Evolutionary conservation across 495 filamentous ascomycete genomes (phyloP), one percentile per base, ranked within the genome.

Genomic region (Barbatosphaeria neglecta): DNA sequence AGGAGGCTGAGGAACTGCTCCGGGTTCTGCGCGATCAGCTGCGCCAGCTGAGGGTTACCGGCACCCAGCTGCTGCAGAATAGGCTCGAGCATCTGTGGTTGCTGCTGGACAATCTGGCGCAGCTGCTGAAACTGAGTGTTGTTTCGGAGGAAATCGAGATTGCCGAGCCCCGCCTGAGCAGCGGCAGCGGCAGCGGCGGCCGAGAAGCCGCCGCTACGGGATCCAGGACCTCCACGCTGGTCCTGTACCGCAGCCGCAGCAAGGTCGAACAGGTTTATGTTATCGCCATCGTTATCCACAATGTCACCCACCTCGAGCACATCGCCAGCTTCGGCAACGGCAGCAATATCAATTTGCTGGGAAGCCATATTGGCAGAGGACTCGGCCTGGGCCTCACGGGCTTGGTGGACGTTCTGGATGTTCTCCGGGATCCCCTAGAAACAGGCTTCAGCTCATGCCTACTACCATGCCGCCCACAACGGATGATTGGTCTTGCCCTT

Each of bases 51-150:
- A 10, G 92, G 92, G 62, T 97, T 98, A 19, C 92, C 88, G 8
- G 86, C 84, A n/a, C 86, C 87, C 33, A 98, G 87, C 64, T 95
- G 89, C 60, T 95, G 90, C 22, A 98, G 70, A 55, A 98, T 96
- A 1, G 90, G 89, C 72, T 97, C 92, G 6, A 98, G 82, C 92
- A 98, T 98, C 56, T 87, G 84, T 9, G 92, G 92, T 54, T 96
- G 87, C 59, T 95, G 88, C 60, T 98, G 92, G 16, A 98, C 92
- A 10, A 98, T 83, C 65, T 95, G 88, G 25, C 92, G 84, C 27
- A 98, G 79, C 63, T 98, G 92, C 64, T 97, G 92, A 68, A 98
- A 98, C 65, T 95, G 88, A 22, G 88, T 82, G 64, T 97, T 96
- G 63, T 85, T 86, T 42, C 92, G 84, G n/a, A 98, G 77, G 66